Percentiles rank a stretch among this genome's conserved stretches.
Evolutionary conservation across 2,329 filamentous ascomycete species (phyloP).

Genomic region (Botrytis fragariae): DNA sequence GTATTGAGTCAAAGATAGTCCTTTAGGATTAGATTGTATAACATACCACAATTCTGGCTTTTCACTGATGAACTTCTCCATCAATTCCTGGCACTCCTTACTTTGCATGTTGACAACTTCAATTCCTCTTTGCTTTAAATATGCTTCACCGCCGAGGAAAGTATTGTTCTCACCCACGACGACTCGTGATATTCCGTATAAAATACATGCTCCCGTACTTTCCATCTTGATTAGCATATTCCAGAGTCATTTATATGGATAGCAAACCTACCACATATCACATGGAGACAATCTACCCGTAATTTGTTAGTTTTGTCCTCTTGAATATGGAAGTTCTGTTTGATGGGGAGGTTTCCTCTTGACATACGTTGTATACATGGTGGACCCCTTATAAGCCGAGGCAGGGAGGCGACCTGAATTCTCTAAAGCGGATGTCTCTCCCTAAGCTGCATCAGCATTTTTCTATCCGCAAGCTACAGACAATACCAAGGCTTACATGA

Average conservation of each 20-base stretch:
- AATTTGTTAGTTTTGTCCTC: constrained; percentile 5
- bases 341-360: not conserved
- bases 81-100: constrained; percentile 62
- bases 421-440: constrained; percentile 73
- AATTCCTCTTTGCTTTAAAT: constrained; percentile 64
- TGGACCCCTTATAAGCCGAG: constrained; percentile 65
- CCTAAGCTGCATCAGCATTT: constrained; percentile 47
- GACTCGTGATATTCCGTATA: constrained; percentile 72
- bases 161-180: constrained; percentile 77
- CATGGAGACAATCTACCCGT: constrained; percentile 60
- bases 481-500: constrained; percentile 52
- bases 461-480: not conserved
- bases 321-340: not conserved
- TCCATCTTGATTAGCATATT: constrained; percentile 6
- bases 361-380: constrained; percentile 71
- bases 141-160: constrained; percentile 67
- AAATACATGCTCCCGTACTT: constrained; percentile 68
- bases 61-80: constrained; percentile 70
- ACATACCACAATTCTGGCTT: constrained; percentile 68
- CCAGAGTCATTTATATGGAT: not conserved
- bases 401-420: constrained; percentile 71
- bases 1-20: constrained; percentile 1
- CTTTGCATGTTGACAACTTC: constrained; percentile 71
- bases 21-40: constrained; percentile 18
- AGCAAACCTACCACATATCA: constrained; percentile 60